Conservation (phyloP, 495 filamentous ascomycete genomes). For the Tirmania nivea region DNA sequence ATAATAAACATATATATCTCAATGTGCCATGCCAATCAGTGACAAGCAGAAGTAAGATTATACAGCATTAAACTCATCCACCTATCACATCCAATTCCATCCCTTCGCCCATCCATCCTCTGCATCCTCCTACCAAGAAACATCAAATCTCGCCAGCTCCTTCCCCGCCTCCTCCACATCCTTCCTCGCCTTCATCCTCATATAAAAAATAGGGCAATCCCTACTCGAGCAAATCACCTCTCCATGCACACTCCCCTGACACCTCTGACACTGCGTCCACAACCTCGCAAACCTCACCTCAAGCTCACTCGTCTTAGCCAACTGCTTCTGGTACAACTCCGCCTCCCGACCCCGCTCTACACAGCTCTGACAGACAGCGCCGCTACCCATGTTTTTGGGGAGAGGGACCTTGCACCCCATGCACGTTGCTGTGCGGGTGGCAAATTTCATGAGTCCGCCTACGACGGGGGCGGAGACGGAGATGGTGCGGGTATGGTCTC, state of each 20-base stretch:
- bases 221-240: conserved; percentile 92
- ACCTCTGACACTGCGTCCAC: conserved; percentile 97
- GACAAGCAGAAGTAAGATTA: too few species aligned
- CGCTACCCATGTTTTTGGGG: conserved; percentile 30
- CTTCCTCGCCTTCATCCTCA: conserved; percentile 99
- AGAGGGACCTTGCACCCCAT: conserved; percentile 98
- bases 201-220: conserved; percentile 98
- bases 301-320: conserved; percentile 69
- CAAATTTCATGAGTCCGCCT: conserved; percentile 93
- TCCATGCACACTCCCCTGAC: conserved; percentile 90
- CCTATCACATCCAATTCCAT: too few species aligned
- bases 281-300: conserved; percentile 81
- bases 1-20: too few species aligned
- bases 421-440: conserved; percentile 91
- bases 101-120: too few species aligned
- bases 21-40: too few species aligned
- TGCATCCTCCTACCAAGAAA: conserved; percentile 26
- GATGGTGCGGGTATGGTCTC: conserved; percentile 82
- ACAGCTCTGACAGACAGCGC: conserved; percentile 75
- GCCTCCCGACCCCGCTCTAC: conserved; percentile 44
- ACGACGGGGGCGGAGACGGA: conserved; percentile 71
- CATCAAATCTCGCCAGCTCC: conserved; percentile 78
- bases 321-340: conserved; percentile 79
- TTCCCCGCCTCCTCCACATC: conserved; percentile 88
- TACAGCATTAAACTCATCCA: too few species aligned